Evolutionary conservation across 495 filamentous ascomycete species (phyloP).

Genomic region (Aspergillus wentii): DNA sequence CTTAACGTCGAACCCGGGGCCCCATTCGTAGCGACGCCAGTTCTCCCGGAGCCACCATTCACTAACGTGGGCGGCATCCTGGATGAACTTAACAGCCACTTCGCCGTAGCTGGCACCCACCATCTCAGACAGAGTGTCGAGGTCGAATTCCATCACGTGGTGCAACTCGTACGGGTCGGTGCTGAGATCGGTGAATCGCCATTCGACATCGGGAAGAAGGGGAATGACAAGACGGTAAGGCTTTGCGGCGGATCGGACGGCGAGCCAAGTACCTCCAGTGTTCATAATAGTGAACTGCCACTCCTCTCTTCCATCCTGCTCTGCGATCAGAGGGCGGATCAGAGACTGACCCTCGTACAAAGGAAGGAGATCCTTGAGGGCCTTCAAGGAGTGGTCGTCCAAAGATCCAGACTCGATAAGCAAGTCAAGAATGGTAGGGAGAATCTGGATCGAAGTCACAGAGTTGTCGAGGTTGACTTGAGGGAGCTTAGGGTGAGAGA

Average conservation of each 20-base stretch:
- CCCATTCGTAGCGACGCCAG: conserved; percentile 19
- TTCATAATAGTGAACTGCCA: conserved; percentile 51
- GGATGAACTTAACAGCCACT: conserved; percentile 35
- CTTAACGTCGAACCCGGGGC: neutral
- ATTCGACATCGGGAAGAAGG: conserved; percentile 39
- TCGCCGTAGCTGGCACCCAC: conserved; percentile 28
- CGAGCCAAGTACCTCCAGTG: conserved; percentile 43
- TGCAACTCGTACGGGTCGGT: conserved; percentile 36
- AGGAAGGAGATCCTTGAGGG: conserved; percentile 32
- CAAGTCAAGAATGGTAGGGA: conserved; percentile 48
- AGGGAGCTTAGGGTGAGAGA: conserved; percentile 43
- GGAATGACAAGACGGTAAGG: conserved; percentile 43
- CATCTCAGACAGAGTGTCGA: conserved; percentile 25
- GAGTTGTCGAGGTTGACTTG: conserved; percentile 36
- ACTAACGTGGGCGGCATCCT: conserved; percentile 37
- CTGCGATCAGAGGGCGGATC: conserved; percentile 30
- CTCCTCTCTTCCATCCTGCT: conserved; percentile 30
- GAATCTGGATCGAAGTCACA: conserved; percentile 39
- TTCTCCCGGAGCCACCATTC: conserved; percentile 43
- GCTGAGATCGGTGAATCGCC: conserved; percentile 39
- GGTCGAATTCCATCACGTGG: conserved; percentile 28
- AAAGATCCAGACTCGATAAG: conserved; percentile 41
- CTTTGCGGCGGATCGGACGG: conserved; percentile 35
- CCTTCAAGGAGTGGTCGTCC: conserved; percentile 17
- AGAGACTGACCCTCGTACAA: conserved; percentile 48